Conservation (phyloP, 2,329 filamentous ascomycete genomes). For the Chaetomium sp. region DNA sequence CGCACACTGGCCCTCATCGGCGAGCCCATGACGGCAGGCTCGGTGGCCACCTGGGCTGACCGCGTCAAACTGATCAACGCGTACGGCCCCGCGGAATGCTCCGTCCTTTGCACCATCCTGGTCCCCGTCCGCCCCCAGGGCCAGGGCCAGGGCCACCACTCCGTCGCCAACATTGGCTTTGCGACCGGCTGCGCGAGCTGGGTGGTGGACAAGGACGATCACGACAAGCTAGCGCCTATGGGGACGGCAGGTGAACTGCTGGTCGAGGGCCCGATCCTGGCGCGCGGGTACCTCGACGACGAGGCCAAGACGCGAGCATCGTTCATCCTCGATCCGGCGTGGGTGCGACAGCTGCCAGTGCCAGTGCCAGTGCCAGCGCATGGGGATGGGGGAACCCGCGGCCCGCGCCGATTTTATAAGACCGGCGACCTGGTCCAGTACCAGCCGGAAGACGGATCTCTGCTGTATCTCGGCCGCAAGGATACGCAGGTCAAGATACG, state of each 20-base stretch:
- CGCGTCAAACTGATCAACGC: slow-evolving; percentile 21
- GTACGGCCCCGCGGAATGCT: slow-evolving; percentile 21
- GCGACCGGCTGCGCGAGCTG: background rate
- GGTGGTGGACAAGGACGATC: background rate
- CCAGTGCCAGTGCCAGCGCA: background rate
- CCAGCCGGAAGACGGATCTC: background rate
- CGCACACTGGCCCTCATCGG: slow-evolving; percentile 26
- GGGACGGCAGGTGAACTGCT: background rate
- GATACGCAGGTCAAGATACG: background rate
- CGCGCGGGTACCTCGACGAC: background rate
- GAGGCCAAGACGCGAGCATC: background rate
- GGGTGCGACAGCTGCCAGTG: background rate
- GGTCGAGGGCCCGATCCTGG: background rate
- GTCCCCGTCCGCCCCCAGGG: background rate
- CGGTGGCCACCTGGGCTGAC: slow-evolving; percentile 22
- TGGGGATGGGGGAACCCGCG: background rate
- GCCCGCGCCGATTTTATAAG: background rate
- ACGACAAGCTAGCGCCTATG: background rate
- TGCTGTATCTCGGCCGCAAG: background rate
- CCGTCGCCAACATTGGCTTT: background rate
- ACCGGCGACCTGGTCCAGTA: background rate
- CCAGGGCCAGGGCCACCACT: background rate
- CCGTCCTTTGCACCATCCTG: slow-evolving; percentile 8
- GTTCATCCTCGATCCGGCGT: background rate
- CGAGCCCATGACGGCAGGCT: slow-evolving; percentile 24